Evolutionary conservation across 768 basidiomycete species (phyloP), one percentile per base, ranked within the genome.

Genomic region (Russula sp.): DNA sequence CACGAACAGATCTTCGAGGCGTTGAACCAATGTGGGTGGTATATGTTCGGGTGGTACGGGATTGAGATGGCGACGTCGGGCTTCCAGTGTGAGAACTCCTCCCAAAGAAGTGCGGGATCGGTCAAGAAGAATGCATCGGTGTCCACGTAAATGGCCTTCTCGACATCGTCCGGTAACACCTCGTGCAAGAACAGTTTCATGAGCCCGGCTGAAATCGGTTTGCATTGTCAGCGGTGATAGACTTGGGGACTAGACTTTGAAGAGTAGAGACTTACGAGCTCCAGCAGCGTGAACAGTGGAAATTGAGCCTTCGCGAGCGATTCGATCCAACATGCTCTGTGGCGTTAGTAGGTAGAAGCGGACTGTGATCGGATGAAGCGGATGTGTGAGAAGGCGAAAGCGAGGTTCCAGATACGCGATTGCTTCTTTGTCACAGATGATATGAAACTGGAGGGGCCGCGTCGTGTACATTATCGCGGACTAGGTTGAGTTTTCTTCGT

Each of bases 151-250:
- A 82, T 81, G n/a, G 76, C 76, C 69, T 75, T 79, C 62, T 74
- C 73, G 53, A 82, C 76, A 32, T 72, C 70, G 6, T 73, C 64
- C 5, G 81, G 81, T 52, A 82, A 70, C 16, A 82, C 76, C 69
- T 83, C 81, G 65, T 82, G 81, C 50, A 82, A 75, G 71, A 83
- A 81, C 22, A 83, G 73, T 68, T 83, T 82, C 79, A 82, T 80
- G 48, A 82, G 76, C 2, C 81, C 81, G 57, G 79, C 81, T 82
- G 55, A 14, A 48, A 36, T 36, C 44, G 13, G 50, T 32, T 54
- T 28, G 40, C 11, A 26, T 36, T 2, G 51, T 64, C 5, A 57
- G 57, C 20, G n/a, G n/a, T n/a, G 28, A 34, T 5, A 52, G 22
- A 32, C 9, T 22, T 38, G 8, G 34, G 20, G 8, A 10, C 1